These are phyloP conservation scores for Guyanaporus albipodus DNA, from an alignment of 768 basidiomycete species.

Conservation along the genomic window DNA sequence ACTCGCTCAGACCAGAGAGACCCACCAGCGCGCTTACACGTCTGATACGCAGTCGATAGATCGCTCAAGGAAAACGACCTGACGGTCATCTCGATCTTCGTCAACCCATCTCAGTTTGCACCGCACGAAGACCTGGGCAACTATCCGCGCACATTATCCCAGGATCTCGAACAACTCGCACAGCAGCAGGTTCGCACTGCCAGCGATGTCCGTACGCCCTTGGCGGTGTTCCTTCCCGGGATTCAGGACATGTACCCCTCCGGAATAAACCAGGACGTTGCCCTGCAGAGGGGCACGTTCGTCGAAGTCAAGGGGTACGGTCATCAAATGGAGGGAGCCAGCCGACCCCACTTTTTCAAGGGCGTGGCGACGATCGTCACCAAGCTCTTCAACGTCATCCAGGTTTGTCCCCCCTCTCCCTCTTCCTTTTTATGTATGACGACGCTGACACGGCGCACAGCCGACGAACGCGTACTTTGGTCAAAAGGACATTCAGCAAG, in stretches of 20 bases:
- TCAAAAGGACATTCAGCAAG: slow-evolving; percentile 98
- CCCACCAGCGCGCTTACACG: slow-evolving; percentile 1
- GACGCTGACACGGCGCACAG: slow-evolving; percentile 27
- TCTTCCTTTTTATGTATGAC: background rate
- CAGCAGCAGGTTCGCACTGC: slow-evolving; percentile 32
- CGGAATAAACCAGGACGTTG: slow-evolving; percentile 75
- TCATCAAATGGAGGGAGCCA: slow-evolving; percentile 89
- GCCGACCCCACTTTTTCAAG: slow-evolving; percentile 87
- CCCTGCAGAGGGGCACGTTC: slow-evolving; percentile 80
- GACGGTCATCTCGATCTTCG: slow-evolving; percentile 93
- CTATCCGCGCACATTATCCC: slow-evolving; percentile 84
- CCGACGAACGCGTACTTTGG: slow-evolving; percentile 94
- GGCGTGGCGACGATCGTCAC: slow-evolving; percentile 94
- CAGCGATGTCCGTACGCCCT: slow-evolving; percentile 41
- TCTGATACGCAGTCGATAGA: slow-evolving; percentile 52
- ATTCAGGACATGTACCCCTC: slow-evolving; percentile 90
- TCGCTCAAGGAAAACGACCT: slow-evolving; percentile 77
- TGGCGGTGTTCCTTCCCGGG: slow-evolving; percentile 76
- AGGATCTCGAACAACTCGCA: slow-evolving; percentile 64
- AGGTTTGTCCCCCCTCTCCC: slow-evolving; percentile 43
- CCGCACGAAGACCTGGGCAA: slow-evolving; percentile 89
- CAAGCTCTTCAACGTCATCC: slow-evolving; percentile 90
- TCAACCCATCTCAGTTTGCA: slow-evolving; percentile 97
- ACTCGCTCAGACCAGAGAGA: slow-evolving; percentile 16
- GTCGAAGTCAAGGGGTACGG: slow-evolving; percentile 89